These are phyloP conservation scores for Vitis hybrid DNA, from an alignment of 177 flowering plant genomes.

Conservation along the genomic window DNA sequence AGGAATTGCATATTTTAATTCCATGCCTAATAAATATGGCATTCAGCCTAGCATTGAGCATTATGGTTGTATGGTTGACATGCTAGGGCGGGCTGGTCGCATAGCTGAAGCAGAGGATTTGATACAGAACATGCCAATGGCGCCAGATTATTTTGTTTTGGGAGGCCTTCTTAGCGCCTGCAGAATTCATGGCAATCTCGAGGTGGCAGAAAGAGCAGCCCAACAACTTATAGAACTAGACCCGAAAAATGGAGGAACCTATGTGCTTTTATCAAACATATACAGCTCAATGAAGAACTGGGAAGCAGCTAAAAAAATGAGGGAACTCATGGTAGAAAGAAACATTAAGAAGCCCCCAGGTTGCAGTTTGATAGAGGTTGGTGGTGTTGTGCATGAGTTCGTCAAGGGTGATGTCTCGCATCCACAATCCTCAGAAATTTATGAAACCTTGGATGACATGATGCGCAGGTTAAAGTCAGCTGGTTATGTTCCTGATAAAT, in stretches of 20 bases:
- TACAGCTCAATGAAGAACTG: constrained; percentile 33
- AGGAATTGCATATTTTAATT: constrained; percentile 25
- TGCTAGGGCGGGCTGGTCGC: constrained; percentile 32
- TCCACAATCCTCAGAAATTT: constrained; percentile 22
- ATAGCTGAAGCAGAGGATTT: constrained; percentile 37
- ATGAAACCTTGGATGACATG: constrained; percentile 32
- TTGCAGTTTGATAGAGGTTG: constrained; percentile 39
- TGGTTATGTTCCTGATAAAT: constrained; percentile 31
- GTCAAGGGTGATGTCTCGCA: constrained; percentile 29
- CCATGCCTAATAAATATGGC: constrained; percentile 22
- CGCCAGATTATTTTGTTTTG: constrained; percentile 26
- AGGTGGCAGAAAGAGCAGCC: constrained; percentile 41
- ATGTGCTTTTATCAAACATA: constrained; percentile 40
- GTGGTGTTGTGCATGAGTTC: constrained; percentile 38
- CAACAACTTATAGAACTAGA: constrained; percentile 28
- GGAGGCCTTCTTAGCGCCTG: constrained; percentile 43
- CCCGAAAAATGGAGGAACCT: constrained; percentile 31
- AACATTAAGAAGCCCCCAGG: constrained; percentile 32
- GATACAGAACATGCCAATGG: constrained; percentile 31
- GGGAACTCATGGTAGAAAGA: constrained; percentile 33
- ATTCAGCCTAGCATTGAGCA: constrained; percentile 35
- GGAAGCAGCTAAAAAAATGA: constrained; percentile 31
- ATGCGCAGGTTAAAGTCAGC: constrained; percentile 19
- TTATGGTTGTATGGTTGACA: constrained; percentile 35
- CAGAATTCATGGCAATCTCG: constrained; percentile 36